Conservation (phyloP, 441 rosid species). For the Codiaeum variegatum region DNA sequence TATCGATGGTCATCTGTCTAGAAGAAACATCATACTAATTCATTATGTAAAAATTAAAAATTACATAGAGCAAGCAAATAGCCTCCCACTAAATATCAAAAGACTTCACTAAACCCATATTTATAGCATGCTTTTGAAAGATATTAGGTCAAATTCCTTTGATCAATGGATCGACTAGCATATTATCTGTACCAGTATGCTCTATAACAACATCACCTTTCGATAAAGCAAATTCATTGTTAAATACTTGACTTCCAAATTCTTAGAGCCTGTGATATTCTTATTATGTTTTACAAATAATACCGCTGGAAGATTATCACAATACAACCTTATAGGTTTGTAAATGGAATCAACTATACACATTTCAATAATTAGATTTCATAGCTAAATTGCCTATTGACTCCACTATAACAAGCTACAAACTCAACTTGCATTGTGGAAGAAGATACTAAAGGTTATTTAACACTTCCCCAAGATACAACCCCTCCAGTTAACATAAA, state of each 20-base stretch:
- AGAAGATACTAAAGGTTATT: too few species aligned
- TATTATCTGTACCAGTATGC: background rate
- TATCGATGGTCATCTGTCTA: too few species aligned
- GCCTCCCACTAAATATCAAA: background rate
- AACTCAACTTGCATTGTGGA: background rate
- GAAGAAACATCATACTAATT: too few species aligned
- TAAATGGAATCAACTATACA: background rate
- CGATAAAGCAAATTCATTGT: background rate
- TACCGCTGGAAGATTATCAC: background rate
- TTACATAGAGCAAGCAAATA: background rate
- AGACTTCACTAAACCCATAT: background rate
- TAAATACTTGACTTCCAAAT: background rate
- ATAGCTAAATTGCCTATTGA: background rate
- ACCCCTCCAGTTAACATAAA: too few species aligned
- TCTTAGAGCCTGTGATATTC: background rate
- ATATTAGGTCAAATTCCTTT: background rate
- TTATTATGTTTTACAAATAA: conserved; percentile 2
- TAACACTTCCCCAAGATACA: too few species aligned
- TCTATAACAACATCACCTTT: background rate
- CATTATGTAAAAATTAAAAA: too few species aligned
- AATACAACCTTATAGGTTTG: background rate
- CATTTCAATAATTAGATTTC: background rate
- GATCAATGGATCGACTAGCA: conserved; percentile 1
- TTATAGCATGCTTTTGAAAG: background rate
- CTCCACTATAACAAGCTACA: background rate